Evolutionary conservation across 176 grass and related monocot species (phyloP).

Genomic region (Rhynchospora pubera): DNA sequence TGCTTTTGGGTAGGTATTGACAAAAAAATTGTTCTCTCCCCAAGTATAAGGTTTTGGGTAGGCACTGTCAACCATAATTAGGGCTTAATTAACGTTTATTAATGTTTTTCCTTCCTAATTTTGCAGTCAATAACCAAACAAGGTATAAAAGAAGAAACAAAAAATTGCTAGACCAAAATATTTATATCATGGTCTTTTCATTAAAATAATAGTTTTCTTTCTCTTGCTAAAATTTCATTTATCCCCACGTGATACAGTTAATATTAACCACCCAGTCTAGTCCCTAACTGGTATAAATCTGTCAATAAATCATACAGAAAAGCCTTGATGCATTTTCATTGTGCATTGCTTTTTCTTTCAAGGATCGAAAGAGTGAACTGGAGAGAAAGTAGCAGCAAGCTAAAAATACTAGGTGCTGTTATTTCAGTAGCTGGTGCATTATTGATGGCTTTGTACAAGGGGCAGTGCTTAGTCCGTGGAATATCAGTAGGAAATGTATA

Average conservation of each 20-base stretch:
- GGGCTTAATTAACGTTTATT: neutral
- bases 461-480: constrained; percentile 10
- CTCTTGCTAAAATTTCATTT: neutral
- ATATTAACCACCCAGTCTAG: neutral
- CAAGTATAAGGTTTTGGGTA: too few species aligned
- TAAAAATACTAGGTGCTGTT: constrained; percentile 26
- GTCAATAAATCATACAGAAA: neutral
- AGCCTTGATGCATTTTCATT: neutral
- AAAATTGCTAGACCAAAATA: neutral
- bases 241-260: neutral
- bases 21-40: too few species aligned
- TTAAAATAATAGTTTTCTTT: neutral
- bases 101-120: neutral
- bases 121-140: neutral
- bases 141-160: neutral
- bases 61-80: neutral
- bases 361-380: constrained; percentile 30
- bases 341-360: constrained; percentile 7
- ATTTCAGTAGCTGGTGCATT: constrained; percentile 26
- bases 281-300: neutral
- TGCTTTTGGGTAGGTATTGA: too few species aligned
- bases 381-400: constrained; percentile 21
- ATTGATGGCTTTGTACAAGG: constrained; percentile 30
- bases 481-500: constrained; percentile 10
- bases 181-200: too few species aligned